These are phyloP conservation scores for Debaryomyces castellii DNA, from an alignment of 805 yeast genomes.

Conservation along the genomic window DNA sequence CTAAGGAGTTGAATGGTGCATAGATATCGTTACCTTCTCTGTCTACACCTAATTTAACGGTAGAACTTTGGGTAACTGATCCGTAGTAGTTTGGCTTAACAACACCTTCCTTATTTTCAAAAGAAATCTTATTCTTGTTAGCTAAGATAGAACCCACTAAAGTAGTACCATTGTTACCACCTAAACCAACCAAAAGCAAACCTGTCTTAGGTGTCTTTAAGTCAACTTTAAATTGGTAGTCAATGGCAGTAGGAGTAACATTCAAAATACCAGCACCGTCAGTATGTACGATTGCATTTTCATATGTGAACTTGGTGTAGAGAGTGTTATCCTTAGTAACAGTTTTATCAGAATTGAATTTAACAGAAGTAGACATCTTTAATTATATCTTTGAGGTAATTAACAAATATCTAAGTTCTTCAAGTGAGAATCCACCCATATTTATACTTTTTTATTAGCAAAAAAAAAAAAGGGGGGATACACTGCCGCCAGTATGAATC, in stretches of 20 bases:
- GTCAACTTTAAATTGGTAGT: slow-evolving; percentile 85
- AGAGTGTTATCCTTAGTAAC: slow-evolving; percentile 50
- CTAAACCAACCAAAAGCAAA: slow-evolving; percentile 86
- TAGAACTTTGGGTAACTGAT: slow-evolving; percentile 90
- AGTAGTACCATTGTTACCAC: slow-evolving; percentile 96
- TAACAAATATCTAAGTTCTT: not conserved
- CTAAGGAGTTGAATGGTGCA: slow-evolving; percentile 85
- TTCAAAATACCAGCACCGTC: slow-evolving; percentile 49
- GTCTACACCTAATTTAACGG: slow-evolving; percentile 87
- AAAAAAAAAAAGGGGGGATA: not conserved
- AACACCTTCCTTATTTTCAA: slow-evolving; percentile 79
- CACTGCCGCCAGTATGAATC: not conserved
- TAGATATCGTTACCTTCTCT: slow-evolving; percentile 77
- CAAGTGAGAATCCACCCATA: not conserved
- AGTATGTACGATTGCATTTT: slow-evolving; percentile 70
- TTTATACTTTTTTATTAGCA: not conserved
- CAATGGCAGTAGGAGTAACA: slow-evolving; percentile 70
- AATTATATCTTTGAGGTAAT: not conserved
- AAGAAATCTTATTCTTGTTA: slow-evolving; percentile 73
- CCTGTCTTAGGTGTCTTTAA: slow-evolving; percentile 83
- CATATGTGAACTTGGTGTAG: slow-evolving; percentile 65
- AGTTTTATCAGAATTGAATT: slow-evolving; percentile 57
- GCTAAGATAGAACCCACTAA: slow-evolving; percentile 83
- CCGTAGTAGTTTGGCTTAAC: slow-evolving; percentile 83
- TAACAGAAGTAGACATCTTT: slow-evolving; percentile 38